Evolutionary conservation across 2,329 filamentous ascomycete genomes (phyloP).

Genomic region (Zasmidium citrigriseum): DNA sequence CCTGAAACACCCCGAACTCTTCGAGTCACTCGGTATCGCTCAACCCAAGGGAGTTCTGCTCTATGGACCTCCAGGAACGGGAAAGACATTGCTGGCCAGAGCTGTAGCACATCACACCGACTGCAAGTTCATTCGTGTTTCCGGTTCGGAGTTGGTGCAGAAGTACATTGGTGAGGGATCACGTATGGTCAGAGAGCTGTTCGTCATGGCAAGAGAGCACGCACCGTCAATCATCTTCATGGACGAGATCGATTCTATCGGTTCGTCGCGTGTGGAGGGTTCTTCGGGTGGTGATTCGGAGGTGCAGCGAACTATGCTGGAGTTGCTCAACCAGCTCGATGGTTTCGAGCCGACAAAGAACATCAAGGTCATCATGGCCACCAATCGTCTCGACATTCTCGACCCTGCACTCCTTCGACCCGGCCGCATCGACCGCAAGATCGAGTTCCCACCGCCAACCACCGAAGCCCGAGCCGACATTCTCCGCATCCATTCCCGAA

Average conservation of each 20-base stretch:
- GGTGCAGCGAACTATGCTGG: constrained; percentile 97
- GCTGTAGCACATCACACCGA: constrained; percentile 98
- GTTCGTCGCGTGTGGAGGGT: constrained; percentile 93
- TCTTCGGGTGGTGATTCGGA: constrained; percentile 95
- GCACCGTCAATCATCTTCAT: constrained; percentile 99
- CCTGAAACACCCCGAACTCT: constrained; percentile 96
- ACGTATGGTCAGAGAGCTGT: constrained; percentile 97
- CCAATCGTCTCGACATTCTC: constrained; percentile 94
- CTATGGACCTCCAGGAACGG: constrained; percentile 94
- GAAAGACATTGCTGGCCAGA: constrained; percentile 92
- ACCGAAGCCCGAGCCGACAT: constrained; percentile 97
- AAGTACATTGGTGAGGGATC: constrained; percentile 99
- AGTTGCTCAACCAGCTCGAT: constrained; percentile 96
- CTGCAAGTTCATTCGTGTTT: constrained; percentile 98
- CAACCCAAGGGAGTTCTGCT: constrained; percentile 97
- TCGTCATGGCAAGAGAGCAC: constrained; percentile 98
- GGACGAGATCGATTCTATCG: constrained; percentile 99
- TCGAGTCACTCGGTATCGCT: constrained; percentile 97
- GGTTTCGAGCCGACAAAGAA: constrained; percentile 95
- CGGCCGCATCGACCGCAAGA: constrained; percentile 98
- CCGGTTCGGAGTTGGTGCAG: constrained; percentile 92
- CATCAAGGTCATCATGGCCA: constrained; percentile 99
- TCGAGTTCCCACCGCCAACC: constrained; percentile 96
- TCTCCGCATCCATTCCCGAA: constrained; percentile 92
- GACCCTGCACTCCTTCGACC: constrained; percentile 92